These are phyloP conservation scores for Aspergillus wentii DNA, from an alignment of 495 filamentous ascomycete genomes.

Conservation along the genomic window DNA sequence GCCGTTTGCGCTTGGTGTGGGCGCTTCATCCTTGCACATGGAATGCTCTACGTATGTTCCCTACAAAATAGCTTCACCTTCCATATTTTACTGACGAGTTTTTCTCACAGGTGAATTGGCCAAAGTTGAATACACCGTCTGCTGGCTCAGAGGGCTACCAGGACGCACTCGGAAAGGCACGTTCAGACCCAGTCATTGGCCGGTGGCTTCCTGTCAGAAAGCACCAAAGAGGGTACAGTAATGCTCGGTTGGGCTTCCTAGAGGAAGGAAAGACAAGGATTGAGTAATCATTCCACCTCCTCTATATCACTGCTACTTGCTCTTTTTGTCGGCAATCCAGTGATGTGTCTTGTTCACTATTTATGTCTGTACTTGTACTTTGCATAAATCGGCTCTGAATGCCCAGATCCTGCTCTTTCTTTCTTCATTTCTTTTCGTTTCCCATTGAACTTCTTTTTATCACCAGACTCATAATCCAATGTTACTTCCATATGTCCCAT, in stretches of 20 bases:
- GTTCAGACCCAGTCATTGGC: slow-evolving; percentile 72
- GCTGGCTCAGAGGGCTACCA: slow-evolving; percentile 85
- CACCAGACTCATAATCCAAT: too few relatives aligned
- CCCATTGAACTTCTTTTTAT: too few relatives aligned
- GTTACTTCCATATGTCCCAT: too few relatives aligned
- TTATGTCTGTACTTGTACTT: too few relatives aligned
- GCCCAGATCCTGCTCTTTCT: too few relatives aligned
- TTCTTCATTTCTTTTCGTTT: too few relatives aligned
- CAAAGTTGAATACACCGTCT: slow-evolving; percentile 81
- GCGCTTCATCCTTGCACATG: slow-evolving; percentile 71
- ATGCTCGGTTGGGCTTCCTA: slow-evolving; percentile 69
- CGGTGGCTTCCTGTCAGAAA: slow-evolving; percentile 53
- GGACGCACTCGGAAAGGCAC: slow-evolving; percentile 72
- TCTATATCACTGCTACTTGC: too few relatives aligned
- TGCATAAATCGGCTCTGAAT: too few relatives aligned
- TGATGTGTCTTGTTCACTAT: too few relatives aligned
- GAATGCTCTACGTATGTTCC: slow-evolving; percentile 83
- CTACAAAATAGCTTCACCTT: too few relatives aligned
- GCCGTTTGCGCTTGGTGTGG: slow-evolving; percentile 61
- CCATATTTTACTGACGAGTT: neutral
- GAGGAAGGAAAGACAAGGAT: slow-evolving; percentile 98
- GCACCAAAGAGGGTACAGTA: slow-evolving; percentile 75
- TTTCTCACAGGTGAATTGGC: slow-evolving; percentile 85
- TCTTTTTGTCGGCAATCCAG: slow-evolving; percentile 14
- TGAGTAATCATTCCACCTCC: slow-evolving; percentile 46